Evolutionary conservation across 2,329 filamentous ascomycete species (phyloP).

Genomic region (Cercospora zeina): DNA sequence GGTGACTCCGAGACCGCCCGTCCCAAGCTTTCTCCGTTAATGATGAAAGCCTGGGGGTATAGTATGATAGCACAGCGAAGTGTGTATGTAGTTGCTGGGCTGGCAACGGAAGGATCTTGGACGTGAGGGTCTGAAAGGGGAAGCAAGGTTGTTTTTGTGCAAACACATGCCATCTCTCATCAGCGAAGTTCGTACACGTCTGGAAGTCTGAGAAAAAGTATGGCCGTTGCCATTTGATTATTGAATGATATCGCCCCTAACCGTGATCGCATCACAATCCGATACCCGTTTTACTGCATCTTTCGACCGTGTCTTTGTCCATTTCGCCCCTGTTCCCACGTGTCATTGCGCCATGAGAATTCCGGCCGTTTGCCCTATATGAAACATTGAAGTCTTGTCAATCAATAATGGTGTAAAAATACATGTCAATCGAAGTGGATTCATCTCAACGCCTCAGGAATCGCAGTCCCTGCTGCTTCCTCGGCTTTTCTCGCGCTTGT

Average conservation of each 20-base stretch:
- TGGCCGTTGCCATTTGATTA: not conserved
- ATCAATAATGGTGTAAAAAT: slow-evolving; percentile 10
- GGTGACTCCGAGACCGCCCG: not conserved
- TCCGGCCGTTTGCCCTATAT: not conserved
- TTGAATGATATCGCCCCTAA: not conserved
- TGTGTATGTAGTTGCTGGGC: too few relatives aligned
- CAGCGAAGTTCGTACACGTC: too few relatives aligned
- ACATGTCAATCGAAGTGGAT: slow-evolving; percentile 11
- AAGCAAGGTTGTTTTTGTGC: too few relatives aligned
- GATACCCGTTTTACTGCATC: not conserved
- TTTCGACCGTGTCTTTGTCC: not conserved
- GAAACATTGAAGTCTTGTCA: not conserved
- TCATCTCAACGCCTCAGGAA: slow-evolving; percentile 11
- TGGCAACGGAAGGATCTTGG: too few relatives aligned
- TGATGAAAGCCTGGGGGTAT: too few relatives aligned
- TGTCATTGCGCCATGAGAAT: not conserved
- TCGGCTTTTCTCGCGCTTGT: slow-evolving; percentile 40
- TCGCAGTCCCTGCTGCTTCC: slow-evolving; percentile 24
- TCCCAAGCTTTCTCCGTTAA: too few relatives aligned
- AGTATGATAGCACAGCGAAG: too few relatives aligned
- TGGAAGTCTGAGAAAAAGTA: too few relatives aligned
- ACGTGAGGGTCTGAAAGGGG: too few relatives aligned
- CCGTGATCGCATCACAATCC: not conserved
- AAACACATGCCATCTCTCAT: too few relatives aligned
- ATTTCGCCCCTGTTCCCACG: not conserved